Percentiles rank a stretch among this genome's conserved stretches.
phyloP scores from a whole-genome alignment of 2,329 filamentous ascomycete species.

The Fusarium sulawesiense region DNA sequence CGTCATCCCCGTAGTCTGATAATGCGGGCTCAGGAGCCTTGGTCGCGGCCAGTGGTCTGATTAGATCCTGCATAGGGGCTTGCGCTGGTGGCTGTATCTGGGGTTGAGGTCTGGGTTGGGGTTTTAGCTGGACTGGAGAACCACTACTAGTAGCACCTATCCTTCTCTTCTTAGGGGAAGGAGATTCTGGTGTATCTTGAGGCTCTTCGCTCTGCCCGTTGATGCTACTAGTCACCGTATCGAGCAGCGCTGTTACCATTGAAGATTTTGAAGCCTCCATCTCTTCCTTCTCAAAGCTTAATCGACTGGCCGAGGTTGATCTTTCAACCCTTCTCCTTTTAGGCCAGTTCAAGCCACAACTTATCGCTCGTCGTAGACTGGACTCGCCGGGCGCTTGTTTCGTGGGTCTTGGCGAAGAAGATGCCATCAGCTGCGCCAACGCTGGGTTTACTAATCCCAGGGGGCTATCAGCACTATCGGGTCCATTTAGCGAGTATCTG shows the following conservation, averaged over 20 bases:
- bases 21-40: constrained; percentile 26
- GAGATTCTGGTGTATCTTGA: constrained; percentile 52
- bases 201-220: constrained; percentile 55
- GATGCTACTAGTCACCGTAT: constrained; percentile 70
- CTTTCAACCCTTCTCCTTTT: constrained; percentile 73
- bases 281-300: constrained; percentile 51
- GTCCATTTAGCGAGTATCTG: constrained; percentile 68
- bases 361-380: constrained; percentile 71
- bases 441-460: constrained; percentile 65
- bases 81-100: constrained; percentile 2
- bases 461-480: constrained; percentile 56
- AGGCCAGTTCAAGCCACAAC: constrained; percentile 77
- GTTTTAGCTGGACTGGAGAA: constrained; percentile 40
- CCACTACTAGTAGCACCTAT: constrained; percentile 36
- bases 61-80: neutral
- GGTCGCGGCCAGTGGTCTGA: neutral
- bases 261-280: constrained; percentile 65
- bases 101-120: constrained; percentile 14
- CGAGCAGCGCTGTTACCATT: constrained; percentile 71
- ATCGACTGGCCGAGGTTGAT: constrained; percentile 52
- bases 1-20: constrained; percentile 67
- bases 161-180: constrained; percentile 58
- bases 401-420: constrained; percentile 74
- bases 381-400: constrained; percentile 54
- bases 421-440: constrained; percentile 74